These are phyloP conservation scores for Globisporangium megalacanthum DNA, from an alignment of 352 stramenopile genomes.

Conservation along the genomic window DNA sequence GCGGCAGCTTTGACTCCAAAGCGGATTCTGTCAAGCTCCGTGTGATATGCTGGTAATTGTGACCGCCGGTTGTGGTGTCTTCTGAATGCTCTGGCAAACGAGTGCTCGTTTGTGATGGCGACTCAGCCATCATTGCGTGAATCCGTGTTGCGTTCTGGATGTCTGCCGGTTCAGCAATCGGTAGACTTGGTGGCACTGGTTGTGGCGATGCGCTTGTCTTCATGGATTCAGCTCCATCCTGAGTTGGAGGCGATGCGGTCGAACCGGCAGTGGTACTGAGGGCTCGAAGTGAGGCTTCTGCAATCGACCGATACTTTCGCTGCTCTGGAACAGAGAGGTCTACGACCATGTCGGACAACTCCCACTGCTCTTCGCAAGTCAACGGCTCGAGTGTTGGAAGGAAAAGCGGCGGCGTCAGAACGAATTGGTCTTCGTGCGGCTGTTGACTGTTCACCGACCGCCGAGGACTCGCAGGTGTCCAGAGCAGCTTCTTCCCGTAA, in stretches of 20 bases:
- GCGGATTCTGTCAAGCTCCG: conserved; percentile 23
- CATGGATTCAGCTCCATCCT: conserved; percentile 6
- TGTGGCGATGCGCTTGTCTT: not conserved
- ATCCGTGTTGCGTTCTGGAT: not conserved
- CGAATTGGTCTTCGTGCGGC: not conserved
- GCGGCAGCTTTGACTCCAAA: conserved; percentile 1
- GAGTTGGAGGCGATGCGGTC: conserved; percentile 19
- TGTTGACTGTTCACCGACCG: not conserved
- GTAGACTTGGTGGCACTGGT: not conserved
- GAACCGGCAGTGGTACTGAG: conserved; percentile 19
- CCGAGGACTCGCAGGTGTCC: conserved; percentile 14
- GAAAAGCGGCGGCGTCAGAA: not conserved
- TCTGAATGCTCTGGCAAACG: conserved; percentile 10
- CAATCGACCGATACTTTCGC: conserved; percentile 36
- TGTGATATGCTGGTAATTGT: conserved; percentile 26
- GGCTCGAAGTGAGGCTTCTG: conserved; percentile 29
- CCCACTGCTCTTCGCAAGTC: conserved; percentile 42
- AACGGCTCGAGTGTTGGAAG: conserved; percentile 30
- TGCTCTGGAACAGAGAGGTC: conserved; percentile 42
- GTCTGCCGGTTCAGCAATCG: not conserved
- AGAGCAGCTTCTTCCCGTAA: conserved; percentile 27
- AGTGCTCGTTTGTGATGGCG: conserved; percentile 5
- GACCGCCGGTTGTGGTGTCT: conserved; percentile 12
- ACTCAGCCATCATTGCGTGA: not conserved
- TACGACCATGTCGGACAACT: conserved; percentile 60